phyloP scores from a whole-genome alignment of 192 early-diverging fungal genomes.

The Kickxella alabastrina region DNA sequence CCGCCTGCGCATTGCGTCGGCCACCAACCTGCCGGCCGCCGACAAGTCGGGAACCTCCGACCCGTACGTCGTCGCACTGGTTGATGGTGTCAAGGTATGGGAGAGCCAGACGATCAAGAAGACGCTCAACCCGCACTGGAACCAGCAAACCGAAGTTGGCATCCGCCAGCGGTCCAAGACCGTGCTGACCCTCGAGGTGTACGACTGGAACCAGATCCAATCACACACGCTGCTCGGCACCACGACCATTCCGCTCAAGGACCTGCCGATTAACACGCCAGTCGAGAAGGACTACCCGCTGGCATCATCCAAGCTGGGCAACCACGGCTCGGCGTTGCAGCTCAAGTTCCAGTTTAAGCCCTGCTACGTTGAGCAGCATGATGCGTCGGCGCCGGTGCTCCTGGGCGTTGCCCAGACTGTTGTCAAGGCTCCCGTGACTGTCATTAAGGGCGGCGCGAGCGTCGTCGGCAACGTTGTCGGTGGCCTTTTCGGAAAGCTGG shows the following conservation, averaged over 20 bases:
- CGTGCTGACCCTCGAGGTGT: slow-evolving; percentile 61
- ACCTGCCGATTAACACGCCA: slow-evolving; percentile 52
- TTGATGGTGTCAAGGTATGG: slow-evolving; percentile 64
- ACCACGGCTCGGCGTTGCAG: slow-evolving; percentile 47
- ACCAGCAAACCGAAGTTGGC: slow-evolving; percentile 62
- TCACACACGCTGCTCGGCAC: slow-evolving; percentile 59
- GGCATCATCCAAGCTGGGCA: slow-evolving; percentile 15
- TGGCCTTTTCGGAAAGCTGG: slow-evolving; percentile 38
- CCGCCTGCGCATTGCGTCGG: slow-evolving; percentile 57
- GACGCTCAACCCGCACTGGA: slow-evolving; percentile 67
- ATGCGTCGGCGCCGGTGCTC: slow-evolving; percentile 52
- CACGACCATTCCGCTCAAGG: slow-evolving; percentile 52
- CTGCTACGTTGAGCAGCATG: slow-evolving; percentile 53
- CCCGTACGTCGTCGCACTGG: slow-evolving; percentile 63
- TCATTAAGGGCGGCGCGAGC: slow-evolving; percentile 55
- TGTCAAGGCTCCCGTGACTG: slow-evolving; percentile 57
- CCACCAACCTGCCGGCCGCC: slow-evolving; percentile 59
- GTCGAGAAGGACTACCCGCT: slow-evolving; percentile 50
- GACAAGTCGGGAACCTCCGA: slow-evolving; percentile 72
- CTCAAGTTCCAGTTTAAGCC: slow-evolving; percentile 62
- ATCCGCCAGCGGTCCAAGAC: slow-evolving; percentile 56
- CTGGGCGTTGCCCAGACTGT: slow-evolving; percentile 56
- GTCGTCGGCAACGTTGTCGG: slow-evolving; percentile 50
- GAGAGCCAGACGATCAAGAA: slow-evolving; percentile 71
- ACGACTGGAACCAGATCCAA: slow-evolving; percentile 76